Evolutionary conservation across 164 flowering plant genomes (phyloP).

Genomic region (Tetrastigma voinierianum): DNA sequence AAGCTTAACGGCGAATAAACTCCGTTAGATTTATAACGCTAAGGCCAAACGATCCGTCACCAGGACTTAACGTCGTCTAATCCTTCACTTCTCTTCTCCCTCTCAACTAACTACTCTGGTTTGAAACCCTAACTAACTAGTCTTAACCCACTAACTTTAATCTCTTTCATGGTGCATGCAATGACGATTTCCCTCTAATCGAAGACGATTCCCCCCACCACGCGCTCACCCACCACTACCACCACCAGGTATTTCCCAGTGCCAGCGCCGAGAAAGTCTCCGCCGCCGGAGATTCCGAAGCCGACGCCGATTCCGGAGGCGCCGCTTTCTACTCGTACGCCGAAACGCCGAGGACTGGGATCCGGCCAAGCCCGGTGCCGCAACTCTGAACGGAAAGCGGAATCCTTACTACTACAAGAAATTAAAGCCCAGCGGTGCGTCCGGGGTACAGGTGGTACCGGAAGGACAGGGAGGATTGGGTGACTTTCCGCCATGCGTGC

Average conservation of each 20-base stretch:
- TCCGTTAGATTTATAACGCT: too few relatives aligned
- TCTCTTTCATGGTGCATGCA: conserved; percentile 51
- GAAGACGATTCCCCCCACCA: conserved; percentile 29
- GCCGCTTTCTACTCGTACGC: conserved; percentile 34
- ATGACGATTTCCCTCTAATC: conserved; percentile 65
- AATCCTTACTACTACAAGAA: conserved; percentile 32
- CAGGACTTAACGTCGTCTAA: conserved; percentile 50
- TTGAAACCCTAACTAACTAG: conserved; percentile 19
- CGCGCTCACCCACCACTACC: neutral
- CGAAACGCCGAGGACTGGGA: conserved; percentile 34
- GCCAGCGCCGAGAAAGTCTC: conserved; percentile 21
- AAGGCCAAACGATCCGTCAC: too few relatives aligned
- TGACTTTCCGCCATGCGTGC: conserved; percentile 59
- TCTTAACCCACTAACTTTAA: too few relatives aligned
- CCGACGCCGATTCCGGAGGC: conserved; percentile 28
- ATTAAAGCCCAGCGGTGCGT: conserved; percentile 21
- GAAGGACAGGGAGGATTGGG: conserved; percentile 80
- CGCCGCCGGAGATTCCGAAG: conserved; percentile 22
- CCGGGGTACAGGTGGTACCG: conserved; percentile 36
- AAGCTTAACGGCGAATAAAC: too few relatives aligned
- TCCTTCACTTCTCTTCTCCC: neutral
- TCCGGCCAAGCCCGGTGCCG: conserved; percentile 20
- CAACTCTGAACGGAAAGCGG: conserved; percentile 38
- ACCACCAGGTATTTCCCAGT: conserved; percentile 23
- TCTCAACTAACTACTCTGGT: too few relatives aligned